Percentiles rank a stretch among this genome's conserved stretches.
Evolutionary conservation across 176 grass and related monocot species (phyloP).

Genomic region (Coix lacrymajobi): DNA sequence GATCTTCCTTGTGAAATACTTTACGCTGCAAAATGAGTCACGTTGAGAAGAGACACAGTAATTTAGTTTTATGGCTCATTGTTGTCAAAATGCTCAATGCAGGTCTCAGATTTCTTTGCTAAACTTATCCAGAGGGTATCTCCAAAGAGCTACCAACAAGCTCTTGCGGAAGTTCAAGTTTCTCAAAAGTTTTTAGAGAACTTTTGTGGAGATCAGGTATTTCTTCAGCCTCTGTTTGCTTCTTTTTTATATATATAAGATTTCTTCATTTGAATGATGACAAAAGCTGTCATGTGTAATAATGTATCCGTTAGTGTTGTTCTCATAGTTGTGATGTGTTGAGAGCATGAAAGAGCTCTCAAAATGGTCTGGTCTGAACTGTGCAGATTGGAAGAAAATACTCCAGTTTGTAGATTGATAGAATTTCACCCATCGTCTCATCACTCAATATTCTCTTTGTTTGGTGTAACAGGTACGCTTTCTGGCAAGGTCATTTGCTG

Average conservation of each 20-base stretch:
- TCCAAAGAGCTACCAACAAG: slow-evolving; percentile 96
- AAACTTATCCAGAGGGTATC: slow-evolving; percentile 89
- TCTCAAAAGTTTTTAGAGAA: slow-evolving; percentile 96
- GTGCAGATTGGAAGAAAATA: neutral
- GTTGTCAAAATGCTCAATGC: slow-evolving; percentile 3
- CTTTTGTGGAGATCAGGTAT: slow-evolving; percentile 94
- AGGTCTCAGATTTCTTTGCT: slow-evolving; percentile 87
- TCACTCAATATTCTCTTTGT: neutral
- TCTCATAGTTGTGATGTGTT: neutral
- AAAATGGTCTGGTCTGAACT: neutral
- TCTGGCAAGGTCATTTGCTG: slow-evolving; percentile 86
- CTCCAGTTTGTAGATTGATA: slow-evolving; percentile 4
- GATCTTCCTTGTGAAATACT: neutral
- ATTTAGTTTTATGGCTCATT: neutral
- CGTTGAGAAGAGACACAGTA: neutral
- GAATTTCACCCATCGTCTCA: neutral
- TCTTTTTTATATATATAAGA: neutral
- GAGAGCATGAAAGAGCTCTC: neutral
- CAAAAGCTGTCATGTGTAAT: neutral
- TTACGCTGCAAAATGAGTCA: neutral
- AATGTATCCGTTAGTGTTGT: neutral
- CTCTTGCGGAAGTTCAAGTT: slow-evolving; percentile 88
- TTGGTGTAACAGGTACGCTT: slow-evolving; percentile 69
- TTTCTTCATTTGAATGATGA: slow-evolving; percentile 20
- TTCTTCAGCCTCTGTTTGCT: neutral